Evolutionary conservation across 202 grass and related monocot genomes (phyloP).

Genomic region (Panicum virgatum): DNA sequence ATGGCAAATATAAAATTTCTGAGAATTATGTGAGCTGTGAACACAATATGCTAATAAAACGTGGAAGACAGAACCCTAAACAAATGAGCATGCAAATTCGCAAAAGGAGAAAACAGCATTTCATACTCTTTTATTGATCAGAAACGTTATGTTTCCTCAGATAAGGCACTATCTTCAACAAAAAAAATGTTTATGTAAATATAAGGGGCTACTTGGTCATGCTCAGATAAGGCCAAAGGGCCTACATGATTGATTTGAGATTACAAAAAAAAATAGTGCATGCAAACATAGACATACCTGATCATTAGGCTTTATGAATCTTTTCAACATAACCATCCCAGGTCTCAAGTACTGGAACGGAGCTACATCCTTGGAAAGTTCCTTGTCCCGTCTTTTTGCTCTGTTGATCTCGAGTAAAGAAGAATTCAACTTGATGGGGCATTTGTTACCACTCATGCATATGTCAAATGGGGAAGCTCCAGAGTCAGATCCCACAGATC

Average conservation of each 20-base stretch:
- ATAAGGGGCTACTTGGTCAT: not conserved
- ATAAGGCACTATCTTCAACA: not conserved
- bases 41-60: not conserved
- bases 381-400: conserved; percentile 30
- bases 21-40: not conserved
- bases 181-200: not conserved
- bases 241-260: not conserved
- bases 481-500: conserved; percentile 21
- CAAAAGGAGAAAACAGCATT: not conserved
- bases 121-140: not conserved
- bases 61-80: not conserved
- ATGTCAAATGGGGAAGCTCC: conserved; percentile 49
- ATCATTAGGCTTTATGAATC: conserved; percentile 42
- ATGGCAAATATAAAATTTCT: not conserved
- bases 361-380: conserved; percentile 27
- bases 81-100: not conserved
- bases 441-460: conserved; percentile 15
- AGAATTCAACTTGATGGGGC: conserved; percentile 6
- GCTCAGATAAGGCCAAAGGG: not conserved
- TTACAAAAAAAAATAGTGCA: not conserved
- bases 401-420: conserved; percentile 42
- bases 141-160: not conserved
- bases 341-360: conserved; percentile 34
- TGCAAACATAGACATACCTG: conserved; percentile 30
- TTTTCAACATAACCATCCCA: conserved; percentile 68